Evolutionary conservation across 805 yeast species (phyloP), one percentile per base, ranked within the genome.

Genomic region (Alloascoidea africana): DNA sequence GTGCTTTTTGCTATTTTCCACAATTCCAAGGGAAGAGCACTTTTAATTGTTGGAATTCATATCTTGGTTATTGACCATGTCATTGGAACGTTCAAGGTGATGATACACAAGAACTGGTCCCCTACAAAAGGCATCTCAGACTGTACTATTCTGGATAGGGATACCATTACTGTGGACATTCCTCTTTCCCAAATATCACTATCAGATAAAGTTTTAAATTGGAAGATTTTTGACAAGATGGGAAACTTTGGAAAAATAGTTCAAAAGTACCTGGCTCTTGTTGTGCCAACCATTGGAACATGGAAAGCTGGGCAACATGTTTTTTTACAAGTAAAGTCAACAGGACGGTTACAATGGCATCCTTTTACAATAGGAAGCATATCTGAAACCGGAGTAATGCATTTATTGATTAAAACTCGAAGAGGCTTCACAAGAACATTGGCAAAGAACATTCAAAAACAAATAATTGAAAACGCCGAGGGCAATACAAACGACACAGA

Each of bases 231-330:
- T 8, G 46, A 27, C 33, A 42, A 16, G 36, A 45, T 8, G 14
- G 17, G 5, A 45, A 40, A 27, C 60, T 64, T 60, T 56, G 49
- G 41, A 41, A 44, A 38, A 34, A 8, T 23, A 8, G 8, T 8
- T 8, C 8, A 23, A 23, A 23, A 23, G n/a, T n/a, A 23, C n/a
- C n/a, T 23, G n/a, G 13, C 30, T 8, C 30, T 8, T 8, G 44
- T 55, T 18, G 46, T 59, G 17, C 69, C 69, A 2, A 51, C 54
- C n/a, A 43, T 55, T 15, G 55, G 62, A 15, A 52, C 53, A 14
- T 67, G 73, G 73, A 54, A 54, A 37, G 59, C 72, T 0, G 73
- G 73, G 3, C 70, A 65, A 46, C 69, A 67, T 45, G 55, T 66
- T 8, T 55, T 52, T 30, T 47, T 67, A n/a, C 62, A 55, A 36